Base-by-base conservation (phyloP, 2,329 filamentous ascomycete species). In the Westerdykella ornata region DNA sequence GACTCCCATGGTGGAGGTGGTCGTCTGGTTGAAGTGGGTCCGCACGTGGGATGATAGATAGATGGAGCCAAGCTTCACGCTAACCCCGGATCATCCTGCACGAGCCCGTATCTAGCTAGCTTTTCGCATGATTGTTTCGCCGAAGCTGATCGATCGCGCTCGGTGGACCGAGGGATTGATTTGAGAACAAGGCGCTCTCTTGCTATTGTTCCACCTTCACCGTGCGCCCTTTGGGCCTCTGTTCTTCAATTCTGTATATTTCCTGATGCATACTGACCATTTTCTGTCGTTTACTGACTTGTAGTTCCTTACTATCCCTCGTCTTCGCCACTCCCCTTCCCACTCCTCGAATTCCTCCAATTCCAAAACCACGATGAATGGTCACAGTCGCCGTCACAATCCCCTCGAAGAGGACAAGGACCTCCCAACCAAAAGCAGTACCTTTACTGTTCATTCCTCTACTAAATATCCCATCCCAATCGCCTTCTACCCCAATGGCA, bases 401-500 rank as follows among this genome's bases (percentile, higher is more conserved):
- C 22, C 22, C 8, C 22, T 26, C 7, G 22, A 8, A 26, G 22
- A 26, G 12, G 22, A 26, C 12, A 3, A 7, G 8, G 22, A 26
- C 22, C 12, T 26, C 12, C 22, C 22, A 26, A 26, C 4, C 22
- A 26, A 11, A 26, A 11, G 12, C 28, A 13, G 30, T 11, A 18
- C 26, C 35, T 34, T 34, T 34, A 34, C 31, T 19, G 17, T 34
- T 5, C 28, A 17, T 8, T 35, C 39, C 38, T 11, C 22, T 11
- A 26, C 8, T 15, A 26, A 26, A 9, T 26, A 26, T 32, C 38
- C 38, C 13, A 36, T 65, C n/a, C 45, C 56, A 3, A 41, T 45
- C 18, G 62, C 63, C 12, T 66, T 72, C 44, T 66, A 64, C 16
- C 70, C 69, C 1, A 57, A 58, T 37, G 68, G 69, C 39, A 58